Base-by-base conservation (phyloP, 169 alveolate genomes). In the Neospora caninum region DNA sequence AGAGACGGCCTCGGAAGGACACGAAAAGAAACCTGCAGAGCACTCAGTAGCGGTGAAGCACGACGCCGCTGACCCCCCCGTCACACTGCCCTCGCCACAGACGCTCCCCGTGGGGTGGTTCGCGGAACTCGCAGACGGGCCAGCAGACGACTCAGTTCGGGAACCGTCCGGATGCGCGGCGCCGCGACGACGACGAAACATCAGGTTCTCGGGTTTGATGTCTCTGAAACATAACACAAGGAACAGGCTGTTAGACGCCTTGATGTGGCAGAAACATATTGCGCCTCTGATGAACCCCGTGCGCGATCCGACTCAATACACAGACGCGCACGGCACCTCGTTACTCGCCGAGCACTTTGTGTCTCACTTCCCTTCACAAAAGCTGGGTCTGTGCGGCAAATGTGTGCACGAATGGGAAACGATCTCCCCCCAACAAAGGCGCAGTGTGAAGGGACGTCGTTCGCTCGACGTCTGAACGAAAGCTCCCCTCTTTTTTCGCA, bases 131-230 rank as follows among this genome's bases (percentile, higher is more conserved):
- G 73, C 7, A 22, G 73, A 64, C 4, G 20, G 31, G 7, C n/a
- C 73, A 4, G 73, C 25, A 16, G n/a, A 64, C 31, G 25, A 6
- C n/a, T 13, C n/a, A 27, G 25, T 4, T 27, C 31, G 34, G 7
- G 73, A 64, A 22, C 34, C 73, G 20, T 64, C 41, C 29, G 73
- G n/a, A 31, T 80, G 58, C 31, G 95, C 95, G 39, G 94, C 41
- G 67, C 67, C 78, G 64, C 91, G 83, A 34, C 58, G 91, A 41
- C 93, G 93, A 91, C 97, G 95, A 69, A 95, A 96, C 97, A 96
- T 94, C 18, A 96, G 70, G 78, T 96, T 96, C 86, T 96, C 97
- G 29, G 97, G 97, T 86, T 96, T 96, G 64, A 96, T 93, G 87
- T 96, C 97, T 31, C 97, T 92, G 96, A 16, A 25, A 22, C n/a